Base-by-base conservation (phyloP, 2,329 filamentous ascomycete species). In the Alternaria ventricosa region DNA sequence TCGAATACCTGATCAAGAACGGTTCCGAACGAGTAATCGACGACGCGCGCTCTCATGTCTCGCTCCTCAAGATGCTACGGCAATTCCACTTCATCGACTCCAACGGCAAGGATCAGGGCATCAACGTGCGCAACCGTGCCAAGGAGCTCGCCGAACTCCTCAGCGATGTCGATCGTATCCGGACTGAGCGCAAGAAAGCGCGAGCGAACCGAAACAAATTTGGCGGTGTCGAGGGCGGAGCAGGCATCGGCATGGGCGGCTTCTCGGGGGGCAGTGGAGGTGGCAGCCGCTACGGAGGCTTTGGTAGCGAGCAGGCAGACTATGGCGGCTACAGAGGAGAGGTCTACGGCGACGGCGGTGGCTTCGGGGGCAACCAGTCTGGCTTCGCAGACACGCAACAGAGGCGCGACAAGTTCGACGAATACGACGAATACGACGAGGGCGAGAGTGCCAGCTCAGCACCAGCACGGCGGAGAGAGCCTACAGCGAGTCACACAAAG, bases 1-100 rank as follows among this genome's bases (percentile, higher is more conserved):
- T 99, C 78, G 95, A 99, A 80, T 97, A 97, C 77, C 88, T 99
- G 30, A 91, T 99, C 83, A 99, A 99, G 85, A 96, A 99, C 80
- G 96, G 96, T 66, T 98, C 96, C 12, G 96, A 99, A 81, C 88
- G 96, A 58, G 96, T 99, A 41, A 95, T 99, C 69, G 96, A 99
- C 81, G 96, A 99, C 82, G 96, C 96, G 61, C 90, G 96, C 73
- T 94, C 94, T 61, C 96, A 99, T 80, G 89, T 99, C 65, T 96
- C 95, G 15, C 89, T 98, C 10, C 87, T 99, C 64, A 97, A 97
- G 83, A 99, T 99, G 96, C 88, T 99, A 60, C 92, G 94, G 61
- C 96, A 99, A 80, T 99, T 99, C 82, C 96, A 99, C 83, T 99
- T 87, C 82, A 98, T 99, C 81, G 88, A 99, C 78, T 87, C 88